Conservation (phyloP, 1,284 basidiomycete genomes). For the Flammula alnicola region DNA sequence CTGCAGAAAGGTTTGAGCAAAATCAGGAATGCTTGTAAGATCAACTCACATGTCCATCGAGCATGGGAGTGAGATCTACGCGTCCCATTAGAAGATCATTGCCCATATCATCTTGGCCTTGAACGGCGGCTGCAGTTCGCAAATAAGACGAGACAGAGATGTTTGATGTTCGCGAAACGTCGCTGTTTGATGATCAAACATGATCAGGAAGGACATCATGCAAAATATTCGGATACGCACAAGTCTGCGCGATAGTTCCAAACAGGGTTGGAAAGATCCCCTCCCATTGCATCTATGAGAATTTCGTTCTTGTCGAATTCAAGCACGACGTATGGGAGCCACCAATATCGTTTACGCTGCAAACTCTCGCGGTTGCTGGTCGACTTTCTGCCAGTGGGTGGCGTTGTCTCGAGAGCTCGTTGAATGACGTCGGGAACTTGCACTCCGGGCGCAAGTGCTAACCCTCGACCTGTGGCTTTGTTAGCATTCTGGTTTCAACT, state of each 20-base stretch:
- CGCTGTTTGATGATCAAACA: conserved; percentile 47
- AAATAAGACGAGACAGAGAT: conserved; percentile 90
- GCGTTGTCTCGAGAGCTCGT: conserved; percentile 70
- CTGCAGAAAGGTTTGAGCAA: conserved; percentile 38
- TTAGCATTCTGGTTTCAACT: too few relatives aligned
- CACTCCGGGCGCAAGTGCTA: conserved; percentile 75
- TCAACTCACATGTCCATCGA: conserved; percentile 74
- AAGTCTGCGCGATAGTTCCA: conserved; percentile 99
- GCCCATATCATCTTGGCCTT: conserved; percentile 87
- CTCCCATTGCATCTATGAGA: conserved; percentile 93
- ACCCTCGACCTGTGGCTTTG: conserved; percentile 61
- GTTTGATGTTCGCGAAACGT: conserved; percentile 89
- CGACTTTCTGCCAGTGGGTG: conserved; percentile 47
- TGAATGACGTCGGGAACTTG: conserved; percentile 87
- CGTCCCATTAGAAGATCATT: conserved; percentile 85
- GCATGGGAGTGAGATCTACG: conserved; percentile 86
- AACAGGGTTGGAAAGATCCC: conserved; percentile 81
- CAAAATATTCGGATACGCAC: conserved; percentile 52
- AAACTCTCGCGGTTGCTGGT: conserved; percentile 83
- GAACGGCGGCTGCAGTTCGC: conserved; percentile 66
- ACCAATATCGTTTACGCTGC: conserved; percentile 92
- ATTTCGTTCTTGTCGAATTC: conserved; percentile 99
- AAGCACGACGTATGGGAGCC: conserved; percentile 96
- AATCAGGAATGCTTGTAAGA: conserved; percentile 3
- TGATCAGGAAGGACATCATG: conserved; percentile 1